Percentiles rank a stretch among this genome's conserved stretches.
Evolutionary conservation across 1,139 yeast species (phyloP).

Genomic region (Geotrichum reessii): DNA sequence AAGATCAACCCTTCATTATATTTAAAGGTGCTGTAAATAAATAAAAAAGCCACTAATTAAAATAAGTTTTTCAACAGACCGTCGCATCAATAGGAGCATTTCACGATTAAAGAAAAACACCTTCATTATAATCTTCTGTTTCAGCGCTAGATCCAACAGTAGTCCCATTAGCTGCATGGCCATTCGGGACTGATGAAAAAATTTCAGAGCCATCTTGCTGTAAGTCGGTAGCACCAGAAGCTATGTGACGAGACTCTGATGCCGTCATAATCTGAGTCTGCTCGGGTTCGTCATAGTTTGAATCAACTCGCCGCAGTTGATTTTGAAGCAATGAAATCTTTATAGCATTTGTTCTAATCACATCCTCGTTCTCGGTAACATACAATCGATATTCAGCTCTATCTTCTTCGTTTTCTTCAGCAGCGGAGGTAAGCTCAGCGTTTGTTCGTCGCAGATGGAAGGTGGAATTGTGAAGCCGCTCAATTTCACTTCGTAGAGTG

Average conservation of each 20-base stretch:
- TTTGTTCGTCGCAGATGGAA: conserved; percentile 15
- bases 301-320: conserved; percentile 1
- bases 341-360: conserved; percentile 6
- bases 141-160: neutral
- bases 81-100: neutral
- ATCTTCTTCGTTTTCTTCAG: conserved; percentile 4
- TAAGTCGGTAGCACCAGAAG: neutral
- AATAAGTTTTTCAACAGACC: too few species aligned
- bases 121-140: neutral
- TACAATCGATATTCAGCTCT: conserved; percentile 6
- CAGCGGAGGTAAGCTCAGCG: conserved; percentile 1
- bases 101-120: neutral
- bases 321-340: neutral
- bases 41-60: neutral
- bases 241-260: neutral
- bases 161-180: neutral
- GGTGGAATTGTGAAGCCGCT: conserved; percentile 14
- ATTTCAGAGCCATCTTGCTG: neutral
- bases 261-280: neutral
- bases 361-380: conserved; percentile 11
- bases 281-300: neutral
- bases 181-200: neutral
- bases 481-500: conserved; percentile 2
- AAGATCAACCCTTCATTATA: neutral
- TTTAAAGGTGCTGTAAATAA: neutral